These are phyloP conservation scores for Penicillium arizonense DNA, from an alignment of 495 filamentous ascomycete species.

Conservation along the genomic window DNA sequence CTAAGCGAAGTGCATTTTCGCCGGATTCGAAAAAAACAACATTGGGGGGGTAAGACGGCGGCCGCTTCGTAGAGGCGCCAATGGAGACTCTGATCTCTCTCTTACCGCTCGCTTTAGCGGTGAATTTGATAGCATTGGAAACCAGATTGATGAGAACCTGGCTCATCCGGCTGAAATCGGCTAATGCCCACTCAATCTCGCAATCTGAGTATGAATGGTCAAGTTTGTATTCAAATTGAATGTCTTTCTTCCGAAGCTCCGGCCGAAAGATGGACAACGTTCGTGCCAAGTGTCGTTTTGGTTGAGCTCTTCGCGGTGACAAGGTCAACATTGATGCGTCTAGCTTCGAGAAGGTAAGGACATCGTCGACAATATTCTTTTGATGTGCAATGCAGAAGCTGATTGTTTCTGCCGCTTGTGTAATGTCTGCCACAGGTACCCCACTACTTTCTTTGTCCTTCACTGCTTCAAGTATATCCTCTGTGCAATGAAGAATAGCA, in stretches of 20 bases:
- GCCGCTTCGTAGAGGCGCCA: constrained; percentile 57
- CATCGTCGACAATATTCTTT: constrained; percentile 77
- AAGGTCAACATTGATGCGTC: constrained; percentile 74
- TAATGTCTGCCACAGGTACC: constrained; percentile 26
- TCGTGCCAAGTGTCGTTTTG: constrained; percentile 61
- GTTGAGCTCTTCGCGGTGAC: constrained; percentile 66
- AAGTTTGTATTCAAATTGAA: constrained; percentile 60
- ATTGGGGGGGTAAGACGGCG: constrained; percentile 41
- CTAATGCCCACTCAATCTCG: constrained; percentile 61
- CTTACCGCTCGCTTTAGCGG: constrained; percentile 47
- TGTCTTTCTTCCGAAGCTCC: constrained; percentile 65
- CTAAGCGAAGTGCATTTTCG: constrained; percentile 29
- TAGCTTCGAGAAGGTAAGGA: constrained; percentile 78
- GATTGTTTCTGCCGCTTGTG: constrained; percentile 76
- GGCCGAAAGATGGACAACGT: constrained; percentile 73
- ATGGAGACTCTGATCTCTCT: constrained; percentile 68
- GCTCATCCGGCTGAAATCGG: constrained; percentile 69
- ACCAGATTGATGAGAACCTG: constrained; percentile 76
- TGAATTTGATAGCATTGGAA: constrained; percentile 80
- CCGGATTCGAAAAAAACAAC: constrained; percentile 54
- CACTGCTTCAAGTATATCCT: constrained; percentile 59
- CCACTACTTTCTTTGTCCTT: constrained; percentile 1
- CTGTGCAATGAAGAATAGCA: constrained; percentile 78
- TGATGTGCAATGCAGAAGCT: constrained; percentile 73
- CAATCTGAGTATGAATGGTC: constrained; percentile 55